These are phyloP conservation scores for Crepidotus variabilis DNA, from an alignment of 768 basidiomycete species.

Conservation along the genomic window DNA sequence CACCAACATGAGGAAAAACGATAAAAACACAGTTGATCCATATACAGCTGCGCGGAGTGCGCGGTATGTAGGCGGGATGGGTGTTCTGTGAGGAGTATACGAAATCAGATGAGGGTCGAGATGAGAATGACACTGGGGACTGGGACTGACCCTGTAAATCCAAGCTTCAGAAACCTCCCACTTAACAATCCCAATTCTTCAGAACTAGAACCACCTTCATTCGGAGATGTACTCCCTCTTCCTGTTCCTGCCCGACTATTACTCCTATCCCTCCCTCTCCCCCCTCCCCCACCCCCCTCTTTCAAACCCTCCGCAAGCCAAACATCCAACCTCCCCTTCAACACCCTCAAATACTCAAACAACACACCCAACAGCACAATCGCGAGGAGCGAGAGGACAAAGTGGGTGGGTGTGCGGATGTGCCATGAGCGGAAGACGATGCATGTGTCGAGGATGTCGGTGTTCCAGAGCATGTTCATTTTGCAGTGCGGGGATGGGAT, in stretches of 20 bases:
- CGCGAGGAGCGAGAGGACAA: conserved; percentile 61
- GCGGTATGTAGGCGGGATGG: conserved; percentile 47
- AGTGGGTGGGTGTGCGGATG: conserved; percentile 50
- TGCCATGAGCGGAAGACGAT: conserved; percentile 81
- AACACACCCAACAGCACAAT: conserved; percentile 68
- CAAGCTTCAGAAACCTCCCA: conserved; percentile 37
- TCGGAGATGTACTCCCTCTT: conserved; percentile 39
- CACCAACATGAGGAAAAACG: conserved; percentile 91
- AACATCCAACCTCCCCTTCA: conserved; percentile 56
- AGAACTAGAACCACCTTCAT: conserved; percentile 21
- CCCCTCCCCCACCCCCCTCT: conserved; percentile 42
- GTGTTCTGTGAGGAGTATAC: conserved; percentile 30
- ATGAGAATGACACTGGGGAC: no score
- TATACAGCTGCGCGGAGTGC: conserved; percentile 66
- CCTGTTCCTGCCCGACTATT: conserved; percentile 29
- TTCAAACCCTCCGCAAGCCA: conserved; percentile 48
- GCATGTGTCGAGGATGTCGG: conserved; percentile 75
- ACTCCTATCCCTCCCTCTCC: conserved; percentile 19
- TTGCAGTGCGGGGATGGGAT: conserved; percentile 49
- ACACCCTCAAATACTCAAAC: conserved; percentile 75
- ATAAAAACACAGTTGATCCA: conserved; percentile 71
- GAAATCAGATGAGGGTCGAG: background rate
- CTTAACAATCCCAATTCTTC: conserved; percentile 57
- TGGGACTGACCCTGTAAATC: conserved; percentile 43
- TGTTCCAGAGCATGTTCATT: conserved; percentile 89